Percentiles rank a stretch among this genome's conserved stretches.
Conservation (phyloP, 768 basidiomycete genomes). For the Polyporus arcularius region DNA sequence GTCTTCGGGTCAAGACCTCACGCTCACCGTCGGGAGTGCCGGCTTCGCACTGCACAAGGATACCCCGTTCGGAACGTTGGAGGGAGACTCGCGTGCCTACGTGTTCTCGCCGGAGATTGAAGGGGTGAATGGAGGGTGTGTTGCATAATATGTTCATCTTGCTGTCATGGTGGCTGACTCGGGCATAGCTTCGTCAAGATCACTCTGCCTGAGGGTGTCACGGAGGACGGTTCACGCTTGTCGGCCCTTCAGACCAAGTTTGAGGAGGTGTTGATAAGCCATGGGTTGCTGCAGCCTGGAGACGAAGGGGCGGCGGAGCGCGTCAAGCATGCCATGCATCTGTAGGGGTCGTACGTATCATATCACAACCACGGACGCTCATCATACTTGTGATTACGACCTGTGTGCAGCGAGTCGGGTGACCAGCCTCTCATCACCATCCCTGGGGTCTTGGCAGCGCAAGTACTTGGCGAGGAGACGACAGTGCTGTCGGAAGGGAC, state of each 20-base stretch:
- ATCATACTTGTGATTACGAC: background rate
- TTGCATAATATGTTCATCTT: background rate
- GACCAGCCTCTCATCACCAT: conserved; percentile 13
- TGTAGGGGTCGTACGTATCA: conserved; percentile 3
- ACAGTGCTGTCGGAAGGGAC: conserved; percentile 21
- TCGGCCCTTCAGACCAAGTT: conserved; percentile 24
- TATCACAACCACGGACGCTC: background rate
- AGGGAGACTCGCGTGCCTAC: conserved; percentile 21
- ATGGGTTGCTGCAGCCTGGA: conserved; percentile 25
- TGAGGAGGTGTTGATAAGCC: conserved; percentile 27
- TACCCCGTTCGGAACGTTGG: conserved; percentile 25
- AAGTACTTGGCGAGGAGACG: conserved; percentile 22
- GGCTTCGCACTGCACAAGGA: conserved; percentile 22
- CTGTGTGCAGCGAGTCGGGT: background rate
- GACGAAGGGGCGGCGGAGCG: conserved; percentile 21
- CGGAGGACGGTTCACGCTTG: conserved; percentile 13
- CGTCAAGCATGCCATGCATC: conserved; percentile 6
- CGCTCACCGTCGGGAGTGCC: conserved; percentile 20
- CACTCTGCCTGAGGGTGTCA: conserved; percentile 20
- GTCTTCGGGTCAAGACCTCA: conserved; percentile 1
- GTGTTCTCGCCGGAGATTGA: conserved; percentile 27
- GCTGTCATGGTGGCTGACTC: background rate
- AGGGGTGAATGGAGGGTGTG: conserved; percentile 19
- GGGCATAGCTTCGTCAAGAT: conserved; percentile 24
- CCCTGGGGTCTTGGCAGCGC: conserved; percentile 18